These are phyloP conservation scores for Phaeosphaeria sp. DNA, from an alignment of 2,329 filamentous ascomycete species.

Conservation along the genomic window DNA sequence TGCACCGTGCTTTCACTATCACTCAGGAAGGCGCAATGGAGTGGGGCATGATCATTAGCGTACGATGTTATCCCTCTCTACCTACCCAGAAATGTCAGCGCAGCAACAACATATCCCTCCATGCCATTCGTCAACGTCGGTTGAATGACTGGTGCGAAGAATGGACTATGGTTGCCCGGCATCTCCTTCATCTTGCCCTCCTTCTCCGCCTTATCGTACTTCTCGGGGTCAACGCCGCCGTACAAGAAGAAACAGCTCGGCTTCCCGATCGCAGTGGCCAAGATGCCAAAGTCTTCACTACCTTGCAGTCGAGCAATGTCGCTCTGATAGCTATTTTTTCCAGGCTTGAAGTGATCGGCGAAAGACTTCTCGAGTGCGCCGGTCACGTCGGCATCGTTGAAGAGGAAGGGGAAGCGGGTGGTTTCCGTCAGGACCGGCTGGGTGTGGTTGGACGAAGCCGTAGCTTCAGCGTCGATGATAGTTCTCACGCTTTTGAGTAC, in stretches of 20 bases:
- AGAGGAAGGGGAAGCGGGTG: slow-evolving; percentile 55
- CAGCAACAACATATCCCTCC: slow-evolving; percentile 60
- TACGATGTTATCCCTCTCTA: background rate
- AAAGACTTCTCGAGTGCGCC: slow-evolving; percentile 54
- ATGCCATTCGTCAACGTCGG: slow-evolving; percentile 62
- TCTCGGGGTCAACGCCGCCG: slow-evolving; percentile 59
- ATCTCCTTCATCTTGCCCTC: slow-evolving; percentile 58
- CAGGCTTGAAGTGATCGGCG: slow-evolving; percentile 51
- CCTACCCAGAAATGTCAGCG: slow-evolving; percentile 55
- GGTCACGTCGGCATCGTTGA: slow-evolving; percentile 59
- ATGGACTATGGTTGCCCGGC: slow-evolving; percentile 65
- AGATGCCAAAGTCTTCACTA: slow-evolving; percentile 66
- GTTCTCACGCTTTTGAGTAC: slow-evolving; percentile 58
- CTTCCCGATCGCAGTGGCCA: slow-evolving; percentile 58
- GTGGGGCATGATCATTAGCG: no score
- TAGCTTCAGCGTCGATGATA: slow-evolving; percentile 63
- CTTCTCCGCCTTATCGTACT: slow-evolving; percentile 59
- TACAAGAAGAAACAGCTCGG: slow-evolving; percentile 65
- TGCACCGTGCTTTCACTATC: no score
- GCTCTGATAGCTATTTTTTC: slow-evolving; percentile 40
- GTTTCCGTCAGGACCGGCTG: slow-evolving; percentile 53
- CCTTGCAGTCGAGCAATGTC: slow-evolving; percentile 53
- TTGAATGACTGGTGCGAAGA: slow-evolving; percentile 65
- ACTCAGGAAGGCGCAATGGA: no score
- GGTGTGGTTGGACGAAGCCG: slow-evolving; percentile 54